Conservation (phyloP, 2,329 filamentous ascomycete genomes). For the Cytospora paraplurivora region DNA sequence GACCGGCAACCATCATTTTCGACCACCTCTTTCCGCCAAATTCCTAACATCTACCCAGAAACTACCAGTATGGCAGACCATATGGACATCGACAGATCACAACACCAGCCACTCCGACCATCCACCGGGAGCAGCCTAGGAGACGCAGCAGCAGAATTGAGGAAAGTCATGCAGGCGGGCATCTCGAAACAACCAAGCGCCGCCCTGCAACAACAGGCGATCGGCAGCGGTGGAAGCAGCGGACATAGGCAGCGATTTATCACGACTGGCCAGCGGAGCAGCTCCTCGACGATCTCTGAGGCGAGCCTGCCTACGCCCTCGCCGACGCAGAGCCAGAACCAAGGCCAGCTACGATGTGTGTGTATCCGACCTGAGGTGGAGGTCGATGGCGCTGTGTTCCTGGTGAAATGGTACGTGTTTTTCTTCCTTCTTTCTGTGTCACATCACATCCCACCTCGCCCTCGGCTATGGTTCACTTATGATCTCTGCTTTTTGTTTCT, state of each 20-base stretch:
- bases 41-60: neutral
- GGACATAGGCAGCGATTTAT: slow-evolving; percentile 41
- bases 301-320: slow-evolving; percentile 51
- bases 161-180: slow-evolving; percentile 53
- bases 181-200: slow-evolving; percentile 40
- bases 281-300: slow-evolving; percentile 50
- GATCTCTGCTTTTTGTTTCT: neutral
- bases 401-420: slow-evolving; percentile 63
- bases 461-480: neutral
- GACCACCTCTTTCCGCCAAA: slow-evolving; percentile 6
- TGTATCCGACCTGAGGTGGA: slow-evolving; percentile 51
- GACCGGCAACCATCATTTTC: slow-evolving; percentile 13
- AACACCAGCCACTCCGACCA: slow-evolving; percentile 12
- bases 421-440: neutral
- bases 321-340: slow-evolving; percentile 38
- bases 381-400: slow-evolving; percentile 52
- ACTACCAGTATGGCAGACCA: slow-evolving; percentile 6
- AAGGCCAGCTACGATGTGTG: slow-evolving; percentile 57
- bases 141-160: slow-evolving; percentile 62
- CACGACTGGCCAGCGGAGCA: slow-evolving; percentile 36
- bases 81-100: slow-evolving; percentile 22
- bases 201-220: slow-evolving; percentile 18
- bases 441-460: neutral
- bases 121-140: slow-evolving; percentile 38
- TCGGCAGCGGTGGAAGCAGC: slow-evolving; percentile 35